A percentile compares a stretch with the other conserved stretches of the same genome.
phyloP scores from a whole-genome alignment of 2,329 filamentous ascomycete genomes.

The Xylaria sp. region DNA sequence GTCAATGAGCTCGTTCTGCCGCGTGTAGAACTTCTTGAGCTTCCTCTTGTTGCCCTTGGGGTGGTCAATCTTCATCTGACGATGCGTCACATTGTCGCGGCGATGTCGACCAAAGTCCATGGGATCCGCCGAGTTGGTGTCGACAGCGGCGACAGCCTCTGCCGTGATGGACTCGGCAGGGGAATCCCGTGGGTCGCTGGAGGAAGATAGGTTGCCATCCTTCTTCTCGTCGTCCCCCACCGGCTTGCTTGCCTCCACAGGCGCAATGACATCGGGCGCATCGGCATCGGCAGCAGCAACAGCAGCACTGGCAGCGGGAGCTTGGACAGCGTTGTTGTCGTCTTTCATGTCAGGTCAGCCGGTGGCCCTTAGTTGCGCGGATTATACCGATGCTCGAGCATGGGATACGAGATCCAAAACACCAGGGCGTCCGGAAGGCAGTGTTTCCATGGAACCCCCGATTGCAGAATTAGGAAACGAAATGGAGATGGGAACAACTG shows the following conservation, averaged over 20 bases:
- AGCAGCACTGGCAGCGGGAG: slow-evolving; percentile 13
- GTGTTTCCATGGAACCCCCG: slow-evolving; percentile 26
- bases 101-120: slow-evolving; percentile 45
- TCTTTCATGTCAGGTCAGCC: slow-evolving; percentile 23
- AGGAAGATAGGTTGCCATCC: slow-evolving; percentile 10
- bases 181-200: slow-evolving; percentile 10
- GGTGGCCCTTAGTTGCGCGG: slow-evolving; percentile 7
- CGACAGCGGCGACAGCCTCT: slow-evolving; percentile 21
- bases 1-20: slow-evolving; percentile 53
- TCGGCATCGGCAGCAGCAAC: slow-evolving; percentile 8
- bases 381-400: slow-evolving; percentile 8
- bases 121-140: slow-evolving; percentile 37
- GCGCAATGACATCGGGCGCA: slow-evolving; percentile 3
- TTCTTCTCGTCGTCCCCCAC: slow-evolving; percentile 11
- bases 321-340: slow-evolving; percentile 13
- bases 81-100: slow-evolving; percentile 44
- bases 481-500: slow-evolving; percentile 20
- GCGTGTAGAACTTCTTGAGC: slow-evolving; percentile 50
- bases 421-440: slow-evolving; percentile 16
- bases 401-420: slow-evolving; percentile 25
- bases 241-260: slow-evolving; percentile 9
- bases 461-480: slow-evolving; percentile 12
- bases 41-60: slow-evolving; percentile 47
- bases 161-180: slow-evolving; percentile 1
- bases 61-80: slow-evolving; percentile 52